Conservation (phyloP, 495 filamentous ascomycete genomes). For the Hypomontagnella submonticulosa region DNA sequence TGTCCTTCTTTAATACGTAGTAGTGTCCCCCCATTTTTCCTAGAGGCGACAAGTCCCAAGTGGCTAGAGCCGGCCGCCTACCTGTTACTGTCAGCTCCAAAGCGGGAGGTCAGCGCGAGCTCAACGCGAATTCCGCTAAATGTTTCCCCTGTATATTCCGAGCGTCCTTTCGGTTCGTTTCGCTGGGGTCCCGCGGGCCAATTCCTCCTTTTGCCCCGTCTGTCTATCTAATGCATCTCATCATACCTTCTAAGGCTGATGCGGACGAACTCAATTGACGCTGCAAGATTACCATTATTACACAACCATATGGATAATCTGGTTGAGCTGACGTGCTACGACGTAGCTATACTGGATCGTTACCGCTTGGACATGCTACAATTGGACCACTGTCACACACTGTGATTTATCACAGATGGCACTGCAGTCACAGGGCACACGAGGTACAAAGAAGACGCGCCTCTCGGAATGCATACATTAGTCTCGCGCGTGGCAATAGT, state of each 20-base stretch:
- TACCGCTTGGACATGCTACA: constrained; percentile 45
- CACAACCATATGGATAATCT: constrained; percentile 19
- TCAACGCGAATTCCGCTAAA: constrained; percentile 32
- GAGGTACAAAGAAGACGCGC: constrained; percentile 34
- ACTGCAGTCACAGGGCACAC: constrained; percentile 38
- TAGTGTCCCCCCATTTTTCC: constrained; percentile 27
- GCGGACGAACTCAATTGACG: constrained; percentile 33
- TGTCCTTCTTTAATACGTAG: constrained; percentile 31
- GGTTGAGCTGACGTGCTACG: constrained; percentile 32
- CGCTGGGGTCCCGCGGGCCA: neutral
- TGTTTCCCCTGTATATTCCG: constrained; percentile 32
- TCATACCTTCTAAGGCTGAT: constrained; percentile 45
- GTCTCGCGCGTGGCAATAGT: constrained; percentile 44
- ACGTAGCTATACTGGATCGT: constrained; percentile 30
- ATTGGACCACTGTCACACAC: constrained; percentile 37
- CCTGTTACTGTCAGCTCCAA: constrained; percentile 40
- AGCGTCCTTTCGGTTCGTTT: constrained; percentile 33
- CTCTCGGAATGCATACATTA: constrained; percentile 40
- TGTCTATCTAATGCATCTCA: constrained; percentile 40
- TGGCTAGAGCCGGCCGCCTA: constrained; percentile 23
- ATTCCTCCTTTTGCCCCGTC: too few species aligned
- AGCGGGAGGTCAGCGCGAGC: constrained; percentile 22
- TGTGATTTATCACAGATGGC: constrained; percentile 35
- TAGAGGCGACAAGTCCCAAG: constrained; percentile 24
- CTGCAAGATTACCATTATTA: constrained; percentile 37